Percentiles rank a stretch among this genome's conserved stretches.
Conservation (phyloP, 495 filamentous ascomycete species). For the Penicillium manginii region DNA sequence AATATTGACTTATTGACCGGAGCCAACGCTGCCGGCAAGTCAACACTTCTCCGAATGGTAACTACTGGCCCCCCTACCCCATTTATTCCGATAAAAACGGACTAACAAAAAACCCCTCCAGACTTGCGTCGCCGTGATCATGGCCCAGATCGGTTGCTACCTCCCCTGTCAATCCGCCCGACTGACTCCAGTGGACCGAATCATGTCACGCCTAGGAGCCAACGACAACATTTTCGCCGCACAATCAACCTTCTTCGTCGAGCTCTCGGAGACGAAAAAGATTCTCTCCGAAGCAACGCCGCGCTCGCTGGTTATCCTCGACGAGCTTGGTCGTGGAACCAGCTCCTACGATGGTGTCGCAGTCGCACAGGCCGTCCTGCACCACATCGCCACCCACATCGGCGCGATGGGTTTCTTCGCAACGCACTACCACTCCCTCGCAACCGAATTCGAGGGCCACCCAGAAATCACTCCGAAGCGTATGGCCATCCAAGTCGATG, state of each 20-base stretch:
- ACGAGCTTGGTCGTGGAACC: conserved; percentile 95
- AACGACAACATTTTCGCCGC: conserved; percentile 99
- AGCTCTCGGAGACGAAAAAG: conserved; percentile 97
- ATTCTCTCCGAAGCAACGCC: conserved; percentile 95
- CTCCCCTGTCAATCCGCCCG: conserved; percentile 81
- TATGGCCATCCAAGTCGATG: conserved; percentile 95
- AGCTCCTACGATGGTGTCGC: conserved; percentile 94
- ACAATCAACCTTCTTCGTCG: conserved; percentile 98
- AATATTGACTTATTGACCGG: conserved; percentile 94
- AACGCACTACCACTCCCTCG: conserved; percentile 95
- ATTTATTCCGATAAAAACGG: background rate
- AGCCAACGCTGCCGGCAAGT: conserved; percentile 98
- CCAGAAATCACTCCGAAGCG: conserved; percentile 83
- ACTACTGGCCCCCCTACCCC: conserved; percentile 22
- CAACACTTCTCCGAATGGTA: conserved; percentile 96
- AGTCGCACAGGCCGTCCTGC: conserved; percentile 93
- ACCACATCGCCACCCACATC: conserved; percentile 91
- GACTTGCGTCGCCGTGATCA: conserved; percentile 94
- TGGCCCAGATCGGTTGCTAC: conserved; percentile 98
- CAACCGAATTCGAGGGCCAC: conserved; percentile 84
- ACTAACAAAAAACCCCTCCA: conserved; percentile 30
- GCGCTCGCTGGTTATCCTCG: conserved; percentile 93
- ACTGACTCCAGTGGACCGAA: conserved; percentile 92
- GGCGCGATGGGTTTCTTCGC: conserved; percentile 97
- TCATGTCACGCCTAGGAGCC: conserved; percentile 98